These are phyloP conservation scores for Ochetophila trinervis DNA, from an alignment of 306 rosid species.

Conservation along the genomic window DNA sequence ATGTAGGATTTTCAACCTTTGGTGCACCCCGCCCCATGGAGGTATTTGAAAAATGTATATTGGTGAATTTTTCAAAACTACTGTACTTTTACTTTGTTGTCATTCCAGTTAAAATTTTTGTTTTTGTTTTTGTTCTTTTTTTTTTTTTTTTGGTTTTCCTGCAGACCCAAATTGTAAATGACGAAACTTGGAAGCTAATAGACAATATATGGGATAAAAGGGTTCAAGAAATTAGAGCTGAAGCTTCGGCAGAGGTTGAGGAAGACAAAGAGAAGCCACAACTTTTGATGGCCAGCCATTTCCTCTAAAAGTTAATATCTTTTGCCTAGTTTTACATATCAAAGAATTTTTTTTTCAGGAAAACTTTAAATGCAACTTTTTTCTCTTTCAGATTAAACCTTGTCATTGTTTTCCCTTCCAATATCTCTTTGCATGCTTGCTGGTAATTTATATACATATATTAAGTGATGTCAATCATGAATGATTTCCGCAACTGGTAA, in stretches of 20 bases:
- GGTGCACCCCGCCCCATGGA: conserved; percentile 91
- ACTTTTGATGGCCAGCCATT: conserved; percentile 87
- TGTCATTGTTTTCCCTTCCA: background rate
- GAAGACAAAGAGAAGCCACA: conserved; percentile 83
- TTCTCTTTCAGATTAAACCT: background rate
- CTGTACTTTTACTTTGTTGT: conserved; percentile 20
- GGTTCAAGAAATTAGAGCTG: conserved; percentile 64
- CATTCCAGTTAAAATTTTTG: conserved; percentile 7
- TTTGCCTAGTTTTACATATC: conserved; percentile 21
- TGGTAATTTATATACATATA: too few relatives aligned
- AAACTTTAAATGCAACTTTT: background rate
- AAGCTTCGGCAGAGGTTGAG: conserved; percentile 61
- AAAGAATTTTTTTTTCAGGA: conserved; percentile 1
- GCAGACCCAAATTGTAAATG: conserved; percentile 80
- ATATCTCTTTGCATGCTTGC: too few relatives aligned
- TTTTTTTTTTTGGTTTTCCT: conserved; percentile 5
- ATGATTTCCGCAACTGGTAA: too few relatives aligned
- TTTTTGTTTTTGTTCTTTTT: conserved; percentile 6
- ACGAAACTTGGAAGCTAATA: conserved; percentile 91
- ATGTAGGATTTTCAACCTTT: conserved; percentile 79
- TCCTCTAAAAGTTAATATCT: conserved; percentile 52
- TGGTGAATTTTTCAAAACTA: conserved; percentile 11
- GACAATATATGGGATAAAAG: conserved; percentile 85
- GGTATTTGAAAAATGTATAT: conserved; percentile 45
- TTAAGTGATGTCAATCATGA: too few relatives aligned